Evolutionary conservation across 2,329 filamentous ascomycete genomes (phyloP).

Genomic region (Diplodia intermedia): DNA sequence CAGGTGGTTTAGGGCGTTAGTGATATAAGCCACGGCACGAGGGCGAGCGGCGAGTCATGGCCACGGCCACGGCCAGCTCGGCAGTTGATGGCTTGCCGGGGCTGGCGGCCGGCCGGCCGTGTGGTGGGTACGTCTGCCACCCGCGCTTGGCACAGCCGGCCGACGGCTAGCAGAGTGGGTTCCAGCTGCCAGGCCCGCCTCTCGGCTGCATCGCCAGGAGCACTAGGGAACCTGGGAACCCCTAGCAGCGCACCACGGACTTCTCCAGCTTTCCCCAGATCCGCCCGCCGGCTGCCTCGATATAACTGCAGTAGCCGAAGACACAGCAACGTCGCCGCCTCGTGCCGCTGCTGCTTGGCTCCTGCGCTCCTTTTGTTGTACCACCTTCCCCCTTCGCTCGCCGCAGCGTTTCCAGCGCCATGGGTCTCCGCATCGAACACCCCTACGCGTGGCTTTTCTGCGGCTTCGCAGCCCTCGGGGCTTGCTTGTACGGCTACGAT

Average conservation of each 20-base stretch:
- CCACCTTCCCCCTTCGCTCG: constrained; percentile 15
- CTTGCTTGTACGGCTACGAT: constrained; percentile 49
- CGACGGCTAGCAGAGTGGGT: background rate
- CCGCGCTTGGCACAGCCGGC: background rate
- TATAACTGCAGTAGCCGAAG: background rate
- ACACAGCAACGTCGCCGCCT: background rate
- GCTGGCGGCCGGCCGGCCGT: constrained; percentile 15
- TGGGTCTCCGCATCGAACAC: constrained; percentile 37
- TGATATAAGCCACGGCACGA: constrained; percentile 5
- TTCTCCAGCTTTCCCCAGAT: constrained; percentile 25
- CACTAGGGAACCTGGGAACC: constrained; percentile 13
- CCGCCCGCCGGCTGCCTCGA: background rate
- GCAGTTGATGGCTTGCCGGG: constrained; percentile 3
- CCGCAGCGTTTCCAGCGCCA: background rate
- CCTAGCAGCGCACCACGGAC: constrained; percentile 7
- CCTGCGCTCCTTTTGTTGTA: background rate
- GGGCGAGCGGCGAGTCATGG: constrained; percentile 15
- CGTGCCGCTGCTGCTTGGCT: background rate
- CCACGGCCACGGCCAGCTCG: background rate
- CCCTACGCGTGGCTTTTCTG: constrained; percentile 47
- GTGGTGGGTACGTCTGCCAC: background rate
- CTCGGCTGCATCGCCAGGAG: constrained; percentile 5
- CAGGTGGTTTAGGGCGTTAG: background rate
- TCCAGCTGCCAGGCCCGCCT: background rate
- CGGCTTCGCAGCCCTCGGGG: constrained; percentile 48